Percentiles rank a stretch among this genome's conserved stretches.
Conservation (phyloP, 805 yeast genomes). For the Millerago galiae region DNA sequence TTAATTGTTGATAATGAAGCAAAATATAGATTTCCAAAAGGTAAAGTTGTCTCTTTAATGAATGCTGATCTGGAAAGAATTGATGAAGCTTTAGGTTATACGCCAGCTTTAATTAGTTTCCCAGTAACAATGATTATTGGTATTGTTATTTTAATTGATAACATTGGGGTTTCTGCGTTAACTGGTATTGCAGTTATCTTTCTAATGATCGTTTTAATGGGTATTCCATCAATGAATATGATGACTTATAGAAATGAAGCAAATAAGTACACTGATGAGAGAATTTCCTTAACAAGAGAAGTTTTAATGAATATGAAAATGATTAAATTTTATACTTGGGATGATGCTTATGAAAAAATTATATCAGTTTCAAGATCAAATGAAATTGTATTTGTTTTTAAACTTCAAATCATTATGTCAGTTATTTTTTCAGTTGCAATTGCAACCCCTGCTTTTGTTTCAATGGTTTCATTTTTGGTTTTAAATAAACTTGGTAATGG, state of each 20-base stretch:
- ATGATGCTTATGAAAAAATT: conserved; percentile 55
- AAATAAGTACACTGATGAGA: conserved; percentile 50
- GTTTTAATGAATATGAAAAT: conserved; percentile 52
- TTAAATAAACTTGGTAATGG: conserved; percentile 31
- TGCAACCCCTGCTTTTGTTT: conserved; percentile 40
- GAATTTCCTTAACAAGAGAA: conserved; percentile 55
- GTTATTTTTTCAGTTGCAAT: conserved; percentile 45
- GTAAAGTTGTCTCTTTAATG: conserved; percentile 65
- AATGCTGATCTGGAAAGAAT: conserved; percentile 76
- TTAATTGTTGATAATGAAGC: conserved; percentile 52
- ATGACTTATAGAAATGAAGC: conserved; percentile 40
- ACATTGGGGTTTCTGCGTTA: conserved; percentile 62
- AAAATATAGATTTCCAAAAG: conserved; percentile 51
- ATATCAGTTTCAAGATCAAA: conserved; percentile 43
- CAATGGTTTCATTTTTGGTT: conserved; percentile 43
- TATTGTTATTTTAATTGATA: conserved; percentile 50
- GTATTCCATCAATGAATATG: conserved; percentile 39
- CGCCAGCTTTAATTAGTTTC: conserved; percentile 42
- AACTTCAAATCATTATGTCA: conserved; percentile 54
- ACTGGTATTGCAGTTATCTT: conserved; percentile 51
- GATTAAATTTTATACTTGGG: conserved; percentile 83
- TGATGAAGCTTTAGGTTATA: conserved; percentile 59
- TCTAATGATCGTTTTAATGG: conserved; percentile 36
- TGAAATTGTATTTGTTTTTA: conserved; percentile 53
- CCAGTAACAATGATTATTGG: conserved; percentile 53